These are phyloP conservation scores for Besnoitia besnoiti DNA, from an alignment of 169 alveolate species.

Conservation along the genomic window DNA sequence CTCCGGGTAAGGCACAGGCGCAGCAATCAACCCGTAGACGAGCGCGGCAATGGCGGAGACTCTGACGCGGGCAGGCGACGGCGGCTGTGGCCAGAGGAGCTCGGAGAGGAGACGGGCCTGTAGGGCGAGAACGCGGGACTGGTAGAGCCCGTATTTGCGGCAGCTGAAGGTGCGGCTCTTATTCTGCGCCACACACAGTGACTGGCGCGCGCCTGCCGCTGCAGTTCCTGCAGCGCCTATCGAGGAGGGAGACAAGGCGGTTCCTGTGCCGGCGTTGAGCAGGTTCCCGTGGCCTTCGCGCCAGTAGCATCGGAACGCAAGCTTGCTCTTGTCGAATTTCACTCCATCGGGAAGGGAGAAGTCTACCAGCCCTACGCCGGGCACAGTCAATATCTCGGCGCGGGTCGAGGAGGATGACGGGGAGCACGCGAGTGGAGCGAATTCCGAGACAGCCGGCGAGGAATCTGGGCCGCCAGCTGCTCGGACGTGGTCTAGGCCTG, in stretches of 20 bases:
- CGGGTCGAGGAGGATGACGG: not conserved
- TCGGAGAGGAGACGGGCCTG: slow-evolving; percentile 64
- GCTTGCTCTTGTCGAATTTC: slow-evolving; percentile 62
- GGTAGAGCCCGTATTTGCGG: slow-evolving; percentile 63
- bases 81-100: slow-evolving; percentile 64
- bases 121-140: slow-evolving; percentile 45
- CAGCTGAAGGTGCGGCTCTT: slow-evolving; percentile 66
- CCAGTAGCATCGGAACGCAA: slow-evolving; percentile 67
- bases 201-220: not conserved
- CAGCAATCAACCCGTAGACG: slow-evolving; percentile 46
- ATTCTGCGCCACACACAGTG: slow-evolving; percentile 41
- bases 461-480: not conserved
- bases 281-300: slow-evolving; percentile 17
- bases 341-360: slow-evolving; percentile 62
- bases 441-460: not conserved
- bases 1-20: slow-evolving; percentile 42
- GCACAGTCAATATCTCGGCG: slow-evolving; percentile 50
- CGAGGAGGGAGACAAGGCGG: not conserved
- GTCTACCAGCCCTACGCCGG: slow-evolving; percentile 61
- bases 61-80: slow-evolving; percentile 51
- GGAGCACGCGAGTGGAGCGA: not conserved
- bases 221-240: not conserved
- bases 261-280: not conserved
- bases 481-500: not conserved
- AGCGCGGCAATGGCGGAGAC: slow-evolving; percentile 57